Percentiles rank a stretch among this genome's conserved stretches.
phyloP scores from a whole-genome alignment of 768 basidiomycete genomes.

The Suillus ampliporus region DNA sequence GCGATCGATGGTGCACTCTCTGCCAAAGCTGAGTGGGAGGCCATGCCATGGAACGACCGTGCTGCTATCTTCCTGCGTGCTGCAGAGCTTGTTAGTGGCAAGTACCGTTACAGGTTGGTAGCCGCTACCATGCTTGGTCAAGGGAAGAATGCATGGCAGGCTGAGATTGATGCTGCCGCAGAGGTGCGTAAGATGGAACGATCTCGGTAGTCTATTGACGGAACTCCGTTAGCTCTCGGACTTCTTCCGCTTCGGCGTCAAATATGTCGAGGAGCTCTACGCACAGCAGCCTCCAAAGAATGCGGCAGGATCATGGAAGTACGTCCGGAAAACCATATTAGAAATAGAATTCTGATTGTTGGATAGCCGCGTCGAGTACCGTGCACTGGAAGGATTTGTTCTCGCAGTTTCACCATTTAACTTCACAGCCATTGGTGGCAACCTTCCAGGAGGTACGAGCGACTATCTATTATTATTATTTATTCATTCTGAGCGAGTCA shows the following conservation, averaged over 20 bases:
- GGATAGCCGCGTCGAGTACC: constrained; percentile 90
- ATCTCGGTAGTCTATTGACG: constrained; percentile 13
- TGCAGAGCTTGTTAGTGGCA: constrained; percentile 93
- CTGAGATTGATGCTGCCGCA: constrained; percentile 98
- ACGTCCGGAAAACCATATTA: constrained; percentile 39
- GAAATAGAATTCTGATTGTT: constrained; percentile 14
- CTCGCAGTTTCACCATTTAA: constrained; percentile 98
- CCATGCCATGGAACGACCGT: constrained; percentile 94
- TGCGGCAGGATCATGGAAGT: constrained; percentile 93
- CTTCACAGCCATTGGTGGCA: constrained; percentile 97
- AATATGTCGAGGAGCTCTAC: constrained; percentile 96
- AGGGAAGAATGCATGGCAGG: constrained; percentile 99
- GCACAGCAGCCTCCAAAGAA: constrained; percentile 91
- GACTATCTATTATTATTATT: constrained; percentile 2
- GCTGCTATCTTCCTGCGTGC: constrained; percentile 99
- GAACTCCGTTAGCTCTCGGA: constrained; percentile 65
- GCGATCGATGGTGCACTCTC: constrained; percentile 90
- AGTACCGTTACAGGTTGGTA: constrained; percentile 93
- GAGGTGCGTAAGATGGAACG: constrained; percentile 63
- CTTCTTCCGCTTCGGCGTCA: constrained; percentile 96
- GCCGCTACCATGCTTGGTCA: constrained; percentile 98
- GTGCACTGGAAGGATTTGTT: constrained; percentile 97
- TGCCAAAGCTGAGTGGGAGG: constrained; percentile 91
- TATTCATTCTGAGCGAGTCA: not conserved
- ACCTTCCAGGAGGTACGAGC: constrained; percentile 72